Percentiles rank a stretch among this genome's conserved stretches.
These are phyloP conservation scores for Parafenestella ontariensis DNA, from an alignment of 2,329 filamentous ascomycete species.

Conservation along the genomic window DNA sequence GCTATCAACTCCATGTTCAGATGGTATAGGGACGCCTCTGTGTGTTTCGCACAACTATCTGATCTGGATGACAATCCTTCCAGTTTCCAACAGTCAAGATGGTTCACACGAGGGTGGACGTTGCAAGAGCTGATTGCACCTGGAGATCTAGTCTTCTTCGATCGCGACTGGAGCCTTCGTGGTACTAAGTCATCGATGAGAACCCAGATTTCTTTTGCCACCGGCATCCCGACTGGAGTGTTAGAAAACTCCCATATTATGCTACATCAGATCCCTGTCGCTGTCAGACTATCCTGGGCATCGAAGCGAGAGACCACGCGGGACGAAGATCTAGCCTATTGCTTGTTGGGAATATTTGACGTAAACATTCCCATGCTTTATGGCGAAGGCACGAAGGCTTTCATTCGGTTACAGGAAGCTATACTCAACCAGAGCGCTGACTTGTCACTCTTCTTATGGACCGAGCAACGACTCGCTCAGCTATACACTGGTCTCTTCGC, in stretches of 20 bases:
- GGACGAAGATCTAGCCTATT: conserved; percentile 26
- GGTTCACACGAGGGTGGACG: conserved; percentile 23
- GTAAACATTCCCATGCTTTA: conserved; percentile 22
- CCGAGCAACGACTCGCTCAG: conserved; percentile 1
- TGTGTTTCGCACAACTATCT: conserved; percentile 17
- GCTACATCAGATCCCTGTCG: conserved; percentile 14
- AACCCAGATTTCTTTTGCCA: conserved; percentile 6
- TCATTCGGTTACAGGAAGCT: conserved; percentile 15
- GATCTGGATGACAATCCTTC: conserved; percentile 6
- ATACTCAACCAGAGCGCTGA: conserved; percentile 12
- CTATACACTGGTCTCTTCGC: conserved; percentile 8
- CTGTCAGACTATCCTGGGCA: conserved; percentile 25
- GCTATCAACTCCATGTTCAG: conserved; percentile 16
- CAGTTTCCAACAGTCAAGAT: conserved; percentile 15
- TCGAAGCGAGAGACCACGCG: conserved; percentile 22
- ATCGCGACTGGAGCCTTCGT: conserved; percentile 7
- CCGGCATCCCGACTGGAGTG: conserved; percentile 9
- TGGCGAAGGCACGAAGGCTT: conserved; percentile 15
- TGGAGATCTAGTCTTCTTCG: conserved; percentile 14
- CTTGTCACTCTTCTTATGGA: conserved; percentile 12
- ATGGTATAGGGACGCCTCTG: conserved; percentile 16
- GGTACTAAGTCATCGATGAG: conserved; percentile 9
- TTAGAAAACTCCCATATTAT: conserved; percentile 3
- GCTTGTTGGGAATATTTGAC: conserved; percentile 20
- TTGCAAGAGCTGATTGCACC: conserved; percentile 23